Conservation (phyloP, 2,329 filamentous ascomycete species). For the Microdochium nivale region DNA sequence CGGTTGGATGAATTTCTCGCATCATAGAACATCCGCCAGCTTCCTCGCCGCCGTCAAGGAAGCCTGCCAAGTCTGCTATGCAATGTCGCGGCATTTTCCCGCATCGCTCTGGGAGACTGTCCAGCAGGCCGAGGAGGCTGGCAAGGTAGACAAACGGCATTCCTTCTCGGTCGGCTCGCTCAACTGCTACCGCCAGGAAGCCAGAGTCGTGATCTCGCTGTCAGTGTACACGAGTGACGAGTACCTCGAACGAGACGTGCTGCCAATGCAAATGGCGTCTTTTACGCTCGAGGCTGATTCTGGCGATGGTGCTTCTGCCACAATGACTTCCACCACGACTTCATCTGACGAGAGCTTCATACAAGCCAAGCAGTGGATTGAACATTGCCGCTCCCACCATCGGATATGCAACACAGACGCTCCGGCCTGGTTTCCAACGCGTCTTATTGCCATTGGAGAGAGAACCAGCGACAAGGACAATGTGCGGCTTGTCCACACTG, state of each 20-base stretch:
- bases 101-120: neutral
- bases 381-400: constrained; percentile 1
- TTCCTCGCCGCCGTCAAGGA: neutral
- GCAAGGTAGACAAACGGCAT: neutral
- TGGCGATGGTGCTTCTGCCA: neutral
- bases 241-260: neutral
- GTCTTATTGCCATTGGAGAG: neutral
- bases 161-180: neutral
- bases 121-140: neutral
- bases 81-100: neutral
- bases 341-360: neutral
- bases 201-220: neutral
- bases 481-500: neutral
- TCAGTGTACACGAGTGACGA: neutral
- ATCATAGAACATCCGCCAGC: neutral
- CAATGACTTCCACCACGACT: neutral
- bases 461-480: neutral
- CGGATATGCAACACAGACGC: neutral
- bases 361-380: constrained; percentile 1
- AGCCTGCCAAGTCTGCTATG: neutral
- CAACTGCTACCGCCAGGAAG: neutral
- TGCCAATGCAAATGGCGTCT: neutral
- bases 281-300: neutral
- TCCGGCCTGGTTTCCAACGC: neutral
- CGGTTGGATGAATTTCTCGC: neutral